phyloP scores from a whole-genome alignment of 345 rosid genomes.

The Eucalyptus pauciflora region DNA sequence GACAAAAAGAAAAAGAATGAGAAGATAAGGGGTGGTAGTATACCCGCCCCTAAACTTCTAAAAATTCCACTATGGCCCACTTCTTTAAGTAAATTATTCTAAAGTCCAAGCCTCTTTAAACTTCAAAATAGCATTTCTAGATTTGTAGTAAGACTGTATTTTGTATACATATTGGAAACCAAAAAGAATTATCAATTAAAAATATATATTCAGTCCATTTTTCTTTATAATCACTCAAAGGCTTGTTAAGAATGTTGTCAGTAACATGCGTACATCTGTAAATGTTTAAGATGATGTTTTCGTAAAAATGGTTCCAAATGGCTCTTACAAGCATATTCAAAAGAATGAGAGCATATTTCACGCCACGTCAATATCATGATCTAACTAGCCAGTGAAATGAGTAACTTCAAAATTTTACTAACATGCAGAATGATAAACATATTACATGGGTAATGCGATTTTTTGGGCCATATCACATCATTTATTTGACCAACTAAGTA shows the following conservation, averaged over 20 bases:
- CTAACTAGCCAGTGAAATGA: background rate
- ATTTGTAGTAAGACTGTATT: background rate
- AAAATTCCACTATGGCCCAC: background rate
- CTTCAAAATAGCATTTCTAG: background rate
- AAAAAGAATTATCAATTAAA: background rate
- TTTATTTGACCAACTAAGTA: background rate
- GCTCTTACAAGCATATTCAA: background rate
- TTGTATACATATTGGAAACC: background rate
- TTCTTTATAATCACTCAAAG: background rate
- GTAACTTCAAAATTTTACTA: background rate
- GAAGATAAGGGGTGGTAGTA: too few species aligned
- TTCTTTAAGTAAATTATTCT: background rate
- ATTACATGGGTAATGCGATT: background rate
- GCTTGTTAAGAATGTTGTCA: background rate
- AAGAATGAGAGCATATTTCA: background rate
- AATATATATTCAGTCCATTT: fast-evolving
- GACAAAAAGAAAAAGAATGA: background rate
- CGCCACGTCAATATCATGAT: background rate
- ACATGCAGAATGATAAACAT: background rate
- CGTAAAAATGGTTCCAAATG: background rate
- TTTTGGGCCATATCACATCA: background rate
- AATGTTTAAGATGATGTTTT: background rate
- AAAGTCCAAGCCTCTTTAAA: background rate
- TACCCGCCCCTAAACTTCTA: background rate
- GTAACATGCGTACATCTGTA: background rate